Conservation (phyloP, 163 green algal genomes). For the Picocystis sp. region DNA sequence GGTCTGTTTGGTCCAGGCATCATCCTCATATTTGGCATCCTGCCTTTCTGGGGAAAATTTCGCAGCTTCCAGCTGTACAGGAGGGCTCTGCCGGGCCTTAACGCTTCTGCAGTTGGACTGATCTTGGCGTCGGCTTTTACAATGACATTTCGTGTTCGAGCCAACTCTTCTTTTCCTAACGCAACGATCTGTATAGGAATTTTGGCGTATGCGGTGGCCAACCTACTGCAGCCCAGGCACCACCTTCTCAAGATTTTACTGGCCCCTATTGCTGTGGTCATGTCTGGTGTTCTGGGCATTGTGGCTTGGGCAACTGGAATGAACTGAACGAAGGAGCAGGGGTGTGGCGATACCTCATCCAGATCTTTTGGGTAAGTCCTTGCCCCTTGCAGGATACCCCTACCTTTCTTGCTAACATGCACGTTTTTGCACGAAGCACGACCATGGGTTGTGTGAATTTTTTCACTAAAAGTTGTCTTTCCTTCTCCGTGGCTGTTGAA, state of each 20-base stretch:
- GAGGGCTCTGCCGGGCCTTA: slow-evolving; percentile 49
- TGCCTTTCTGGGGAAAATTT: slow-evolving; percentile 52
- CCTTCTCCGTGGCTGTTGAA: too few species aligned
- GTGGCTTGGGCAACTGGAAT: slow-evolving; percentile 36
- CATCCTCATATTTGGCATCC: slow-evolving; percentile 62
- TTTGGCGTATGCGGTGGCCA: slow-evolving; percentile 6
- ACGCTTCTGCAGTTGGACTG: slow-evolving; percentile 63
- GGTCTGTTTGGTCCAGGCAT: slow-evolving; percentile 75
- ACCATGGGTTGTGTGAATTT: too few species aligned
- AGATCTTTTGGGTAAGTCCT: too few species aligned
- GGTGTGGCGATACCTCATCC: too few species aligned
- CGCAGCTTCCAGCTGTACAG: slow-evolving; percentile 32
- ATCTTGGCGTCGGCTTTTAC: slow-evolving; percentile 64
- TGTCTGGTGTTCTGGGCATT: slow-evolving; percentile 42
- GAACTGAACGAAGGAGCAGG: slow-evolving; percentile 14
- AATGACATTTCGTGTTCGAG: slow-evolving; percentile 43
- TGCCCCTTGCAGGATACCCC: too few species aligned
- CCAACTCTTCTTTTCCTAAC: slow-evolving; percentile 30
- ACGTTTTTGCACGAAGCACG: too few species aligned
- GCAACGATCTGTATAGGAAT: slow-evolving; percentile 6
- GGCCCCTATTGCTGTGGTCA: slow-evolving; percentile 47
- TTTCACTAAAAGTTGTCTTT: too few species aligned
- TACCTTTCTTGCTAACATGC: too few species aligned
- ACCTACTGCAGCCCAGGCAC: slow-evolving; percentile 7
- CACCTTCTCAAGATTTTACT: slow-evolving; percentile 19